phyloP scores from a whole-genome alignment of 371 early-diverging fungal species.

The Hamiltosporidium magnivora region DNA sequence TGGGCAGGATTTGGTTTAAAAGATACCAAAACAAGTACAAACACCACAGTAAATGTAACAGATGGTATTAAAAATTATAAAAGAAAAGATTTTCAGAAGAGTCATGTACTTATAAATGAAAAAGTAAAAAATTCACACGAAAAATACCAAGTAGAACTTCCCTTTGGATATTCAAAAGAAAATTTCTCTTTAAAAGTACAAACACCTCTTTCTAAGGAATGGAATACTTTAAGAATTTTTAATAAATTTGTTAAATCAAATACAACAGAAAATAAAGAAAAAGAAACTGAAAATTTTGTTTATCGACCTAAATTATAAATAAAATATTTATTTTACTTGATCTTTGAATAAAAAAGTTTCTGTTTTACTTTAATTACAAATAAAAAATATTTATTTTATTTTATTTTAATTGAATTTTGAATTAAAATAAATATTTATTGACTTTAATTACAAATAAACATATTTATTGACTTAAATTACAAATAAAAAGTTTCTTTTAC shows the following conservation, averaged over 20 bases:
- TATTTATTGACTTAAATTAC: too few relatives aligned
- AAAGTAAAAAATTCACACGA: conserved; percentile 14
- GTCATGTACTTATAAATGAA: conserved; percentile 54
- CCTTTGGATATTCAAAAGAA: conserved; percentile 34
- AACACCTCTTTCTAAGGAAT: conserved; percentile 19
- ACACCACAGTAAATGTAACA: conserved; percentile 29
- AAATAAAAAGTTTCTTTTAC: too few relatives aligned
- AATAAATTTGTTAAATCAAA: conserved; percentile 12
- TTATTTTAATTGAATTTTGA: too few relatives aligned
- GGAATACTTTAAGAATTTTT: conserved; percentile 18
- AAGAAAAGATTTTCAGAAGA: conserved; percentile 48
- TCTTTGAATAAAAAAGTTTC: too few relatives aligned
- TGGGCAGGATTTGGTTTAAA: conserved; percentile 51
- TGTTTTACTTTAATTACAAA: too few relatives aligned
- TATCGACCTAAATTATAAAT: too few relatives aligned
- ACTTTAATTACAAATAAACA: not conserved
- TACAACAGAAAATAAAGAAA: not conserved
- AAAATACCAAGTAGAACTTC: conserved; percentile 36
- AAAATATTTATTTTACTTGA: too few relatives aligned
- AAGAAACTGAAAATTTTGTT: not conserved
- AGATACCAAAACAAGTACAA: conserved; percentile 26
- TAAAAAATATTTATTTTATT: too few relatives aligned
- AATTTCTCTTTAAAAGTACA: conserved; percentile 30
- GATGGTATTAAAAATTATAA: conserved; percentile 43
- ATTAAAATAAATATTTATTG: too few relatives aligned